Conservation (phyloP, 176 grass and related monocot species). For the Carex kokanica region DNA sequence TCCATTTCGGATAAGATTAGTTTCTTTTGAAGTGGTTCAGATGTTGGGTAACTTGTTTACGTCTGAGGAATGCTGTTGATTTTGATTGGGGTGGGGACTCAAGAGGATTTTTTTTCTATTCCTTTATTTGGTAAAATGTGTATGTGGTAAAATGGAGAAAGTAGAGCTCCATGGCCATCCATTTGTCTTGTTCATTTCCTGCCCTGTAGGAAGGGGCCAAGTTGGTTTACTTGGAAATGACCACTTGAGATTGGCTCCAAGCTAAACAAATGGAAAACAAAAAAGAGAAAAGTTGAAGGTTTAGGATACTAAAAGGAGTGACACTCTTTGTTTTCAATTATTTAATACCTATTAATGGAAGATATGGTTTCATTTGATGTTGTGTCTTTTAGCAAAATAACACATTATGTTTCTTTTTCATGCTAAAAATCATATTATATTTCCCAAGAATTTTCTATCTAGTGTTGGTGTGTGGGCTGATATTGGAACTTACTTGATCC, state of each 20-base stretch:
- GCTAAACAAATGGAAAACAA: neutral
- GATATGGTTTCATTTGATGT: neutral
- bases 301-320: neutral
- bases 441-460: neutral
- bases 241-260: neutral
- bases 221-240: constrained; percentile 7
- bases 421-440: neutral
- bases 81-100: neutral
- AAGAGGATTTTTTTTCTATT: neutral
- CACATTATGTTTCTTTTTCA: neutral
- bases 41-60: neutral
- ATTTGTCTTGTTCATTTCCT: neutral
- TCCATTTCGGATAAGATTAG: neutral
- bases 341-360: constrained; percentile 2
- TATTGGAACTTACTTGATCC: neutral
- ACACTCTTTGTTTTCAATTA: neutral
- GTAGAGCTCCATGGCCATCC: neutral
- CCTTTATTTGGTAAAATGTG: neutral
- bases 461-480: neutral
- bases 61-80: neutral
- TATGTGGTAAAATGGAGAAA: neutral
- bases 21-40: neutral
- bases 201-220: neutral
- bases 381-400: neutral
- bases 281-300: neutral